Evolutionary conservation across 2,329 filamentous ascomycete genomes (phyloP), one percentile per base, ranked within the genome.

Genomic region (Talaromyces rugulosus): DNA sequence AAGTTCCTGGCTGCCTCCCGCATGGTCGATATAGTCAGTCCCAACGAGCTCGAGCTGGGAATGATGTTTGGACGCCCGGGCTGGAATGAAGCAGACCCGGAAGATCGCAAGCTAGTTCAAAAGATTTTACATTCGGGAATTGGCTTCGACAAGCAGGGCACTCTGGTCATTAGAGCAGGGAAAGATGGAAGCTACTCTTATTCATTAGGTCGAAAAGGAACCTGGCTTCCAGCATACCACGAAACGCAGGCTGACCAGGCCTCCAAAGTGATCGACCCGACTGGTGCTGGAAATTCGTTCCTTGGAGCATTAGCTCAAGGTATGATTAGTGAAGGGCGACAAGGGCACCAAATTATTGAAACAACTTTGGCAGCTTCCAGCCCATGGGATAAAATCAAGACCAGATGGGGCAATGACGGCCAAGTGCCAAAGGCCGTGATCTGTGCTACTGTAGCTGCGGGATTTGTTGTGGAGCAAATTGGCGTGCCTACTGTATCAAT

Each of bases 391-490:
- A 65, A 67, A 58, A 69, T 69, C 34, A 63, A 68, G 53, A 51
- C 51, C 69, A 75, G 65, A 31, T 89, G 58, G 87, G 85, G 1
- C 80, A 60, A 83, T 67, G 71, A 74, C 30, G 62, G 67, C 54
- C 56, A 71, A 65, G 59, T 80, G 90, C 47, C 85, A 88, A 63
- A 87, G 68, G 92, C 92, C 5, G 87, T 90, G 5, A 81, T 85
- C 0, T 94, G 89, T 86, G 95, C 88, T 4, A 89, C 86, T 53
- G 83, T 98, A 5, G 89, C 92, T 2, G 94, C 95, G 7, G 93
- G 92, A 70, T 95, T 96, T 75, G 91, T 91, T 16, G 96, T 99
- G 69, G 93, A 99, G 77, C 95, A 99, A 75, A 87, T 96, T 58
- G 94, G 95, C 0, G 85, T 96, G 74, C 94, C 94, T 18, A 64